These are phyloP conservation scores for Pyropia haitanensis DNA, from an alignment of 23 red algal genomes.

Conservation along the genomic window DNA sequence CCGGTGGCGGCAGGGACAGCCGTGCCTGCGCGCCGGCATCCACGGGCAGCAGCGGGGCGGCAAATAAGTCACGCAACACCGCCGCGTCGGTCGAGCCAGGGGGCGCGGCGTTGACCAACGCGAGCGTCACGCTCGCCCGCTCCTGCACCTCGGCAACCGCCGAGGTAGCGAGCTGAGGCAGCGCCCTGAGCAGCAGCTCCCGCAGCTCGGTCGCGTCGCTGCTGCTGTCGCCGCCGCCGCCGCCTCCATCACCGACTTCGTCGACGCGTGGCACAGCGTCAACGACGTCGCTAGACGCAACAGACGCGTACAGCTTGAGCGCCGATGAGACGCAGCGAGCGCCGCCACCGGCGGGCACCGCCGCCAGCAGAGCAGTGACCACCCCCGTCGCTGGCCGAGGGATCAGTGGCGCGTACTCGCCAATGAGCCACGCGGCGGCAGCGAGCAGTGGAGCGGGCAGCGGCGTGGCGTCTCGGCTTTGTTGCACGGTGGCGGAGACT, in stretches of 20 bases:
- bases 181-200: constrained; percentile 6
- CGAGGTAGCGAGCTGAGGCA: constrained; percentile 17
- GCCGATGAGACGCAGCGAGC: constrained; percentile 26
- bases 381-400: constrained; percentile 7
- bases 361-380: constrained; percentile 11
- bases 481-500: not conserved
- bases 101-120: constrained; percentile 1
- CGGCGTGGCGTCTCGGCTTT: too few relatives aligned
- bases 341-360: constrained; percentile 18
- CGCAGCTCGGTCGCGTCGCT: constrained; percentile 10
- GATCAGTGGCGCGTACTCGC: constrained; percentile 43
- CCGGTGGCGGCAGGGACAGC: too few relatives aligned
- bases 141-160: constrained; percentile 64
- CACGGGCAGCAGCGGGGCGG: too few relatives aligned
- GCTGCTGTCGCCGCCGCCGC: not conserved
- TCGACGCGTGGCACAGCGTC: too few relatives aligned
- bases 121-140: constrained; percentile 31
- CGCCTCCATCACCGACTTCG: too few relatives aligned
- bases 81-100: too few relatives aligned
- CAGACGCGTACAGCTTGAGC: constrained; percentile 36
- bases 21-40: too few relatives aligned
- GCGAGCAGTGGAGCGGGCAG: constrained; percentile 7
- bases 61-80: too few relatives aligned
- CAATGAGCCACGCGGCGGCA: constrained; percentile 36
- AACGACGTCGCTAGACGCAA: not conserved